A percentile compares a stretch with the other conserved stretches of the same genome.
phyloP scores from a whole-genome alignment of 495 filamentous ascomycete genomes.

The Penicillium pancosmium region DNA sequence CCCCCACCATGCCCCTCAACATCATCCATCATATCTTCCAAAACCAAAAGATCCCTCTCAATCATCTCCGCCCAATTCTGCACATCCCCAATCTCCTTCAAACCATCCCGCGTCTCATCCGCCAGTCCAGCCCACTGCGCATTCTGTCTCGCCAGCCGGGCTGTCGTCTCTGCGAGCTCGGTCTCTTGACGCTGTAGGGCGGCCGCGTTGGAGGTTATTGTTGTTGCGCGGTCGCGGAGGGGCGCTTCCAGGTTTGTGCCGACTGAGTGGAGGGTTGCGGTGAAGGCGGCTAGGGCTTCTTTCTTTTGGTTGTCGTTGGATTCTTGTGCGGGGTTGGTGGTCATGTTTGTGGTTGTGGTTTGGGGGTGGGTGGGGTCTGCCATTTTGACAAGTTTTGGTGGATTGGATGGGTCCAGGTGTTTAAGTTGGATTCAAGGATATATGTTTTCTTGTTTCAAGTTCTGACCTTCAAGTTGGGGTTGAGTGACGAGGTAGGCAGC shows the following conservation, averaged over 20 bases:
- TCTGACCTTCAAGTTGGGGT: too few species aligned
- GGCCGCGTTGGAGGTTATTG: conserved; percentile 71
- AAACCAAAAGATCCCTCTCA: conserved; percentile 83
- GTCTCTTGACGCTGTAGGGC: conserved; percentile 73
- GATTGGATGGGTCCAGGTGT: neutral
- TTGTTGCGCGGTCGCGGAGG: conserved; percentile 71
- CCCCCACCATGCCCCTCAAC: conserved; percentile 42
- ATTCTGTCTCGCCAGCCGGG: conserved; percentile 69
- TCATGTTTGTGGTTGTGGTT: too few species aligned
- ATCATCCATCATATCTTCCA: conserved; percentile 83
- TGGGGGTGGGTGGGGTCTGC: neutral
- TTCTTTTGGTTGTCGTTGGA: conserved; percentile 26
- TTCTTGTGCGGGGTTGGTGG: conserved; percentile 5
- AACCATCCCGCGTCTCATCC: conserved; percentile 64
- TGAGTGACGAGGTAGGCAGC: too few species aligned
- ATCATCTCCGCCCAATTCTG: conserved; percentile 99
- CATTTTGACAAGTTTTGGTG: neutral
- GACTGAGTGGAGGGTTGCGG: conserved; percentile 76
- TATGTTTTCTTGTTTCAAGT: too few species aligned
- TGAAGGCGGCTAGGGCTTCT: conserved; percentile 75
- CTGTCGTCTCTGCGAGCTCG: conserved; percentile 66
- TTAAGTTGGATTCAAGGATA: neutral
- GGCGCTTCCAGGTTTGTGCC: conserved; percentile 67
- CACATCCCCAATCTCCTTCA: conserved; percentile 94
- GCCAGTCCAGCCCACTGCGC: conserved; percentile 69